Evolutionary conservation across 2,329 filamentous ascomycete species (phyloP), one percentile per base, ranked within the genome.

Genomic region (Endoconidiophora laricicola): DNA sequence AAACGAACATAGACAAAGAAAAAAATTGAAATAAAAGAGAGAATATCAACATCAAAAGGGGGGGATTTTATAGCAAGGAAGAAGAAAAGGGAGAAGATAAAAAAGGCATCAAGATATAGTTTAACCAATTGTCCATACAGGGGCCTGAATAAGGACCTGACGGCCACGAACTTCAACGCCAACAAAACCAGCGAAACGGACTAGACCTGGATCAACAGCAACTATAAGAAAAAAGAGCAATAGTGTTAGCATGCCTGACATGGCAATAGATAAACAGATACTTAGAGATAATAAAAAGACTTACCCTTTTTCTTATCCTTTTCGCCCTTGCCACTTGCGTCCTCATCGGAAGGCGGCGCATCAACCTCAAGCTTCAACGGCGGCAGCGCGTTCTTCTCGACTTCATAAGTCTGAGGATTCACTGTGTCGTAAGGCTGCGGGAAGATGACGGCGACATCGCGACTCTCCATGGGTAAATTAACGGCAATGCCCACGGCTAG

Each of bases 401-500:
- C 67, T 59, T 94, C 93, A 88, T 96, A 95, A 55, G 84, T 72
- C 3, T 81, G 74, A 2, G 78, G 69, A 54, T 81, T 72, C 52
- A 96, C 71, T 40, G 71, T 63, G 42, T 83, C 76, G 41, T 85
- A 84, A 0, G 91, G 90, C 52, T 81, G 67, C 48, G 88, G 87
- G 61, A 94, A 95, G 55, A 82, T 78, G 54, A 98, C 82, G 41
- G 79, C 79, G 14, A 98, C 85, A 60, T 96, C 91, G 55, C 91
- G 78, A 57, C 86, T 91, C 65, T 98, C 91, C 38, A 94, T 67
- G 0, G 91, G 90, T 43, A 96, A 67, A 61, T 95, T 93, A 52
- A 81, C 76, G 0, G 85, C 79, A 55, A 98, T 87, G 54, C 81
- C 82, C 26, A 96, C 76, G 0, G 88, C 86, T 46, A 96, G 73